Percentiles rank a stretch among this genome's conserved stretches.
Evolutionary conservation across 306 rosid species (phyloP).

Genomic region (Acacia acuminata): DNA sequence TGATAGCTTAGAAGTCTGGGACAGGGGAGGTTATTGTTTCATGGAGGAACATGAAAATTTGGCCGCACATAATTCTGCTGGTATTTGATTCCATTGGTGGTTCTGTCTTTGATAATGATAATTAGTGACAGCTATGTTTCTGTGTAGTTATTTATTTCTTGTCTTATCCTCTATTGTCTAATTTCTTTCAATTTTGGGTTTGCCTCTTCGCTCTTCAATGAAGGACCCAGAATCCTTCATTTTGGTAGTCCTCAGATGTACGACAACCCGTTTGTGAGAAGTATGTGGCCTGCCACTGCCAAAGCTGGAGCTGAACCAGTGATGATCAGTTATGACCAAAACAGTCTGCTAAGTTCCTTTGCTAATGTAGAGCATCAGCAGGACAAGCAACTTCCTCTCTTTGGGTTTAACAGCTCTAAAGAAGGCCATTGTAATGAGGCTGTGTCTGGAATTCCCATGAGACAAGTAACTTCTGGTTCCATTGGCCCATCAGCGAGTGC

Average conservation of each 20-base stretch:
- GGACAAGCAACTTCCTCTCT: conserved; percentile 46
- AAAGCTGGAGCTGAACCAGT: conserved; percentile 51
- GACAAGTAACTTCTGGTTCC: conserved; percentile 30
- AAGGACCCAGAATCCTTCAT: conserved; percentile 89
- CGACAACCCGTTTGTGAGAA: conserved; percentile 46
- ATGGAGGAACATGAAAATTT: conserved; percentile 20
- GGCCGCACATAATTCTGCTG: conserved; percentile 17
- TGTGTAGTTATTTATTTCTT: conserved; percentile 3
- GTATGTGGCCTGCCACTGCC: conserved; percentile 53
- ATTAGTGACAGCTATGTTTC: neutral
- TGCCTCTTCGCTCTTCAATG: conserved; percentile 25
- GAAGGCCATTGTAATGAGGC: conserved; percentile 32
- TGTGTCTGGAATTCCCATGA: conserved; percentile 27
- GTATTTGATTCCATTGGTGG: neutral
- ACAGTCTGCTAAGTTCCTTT: conserved; percentile 29
- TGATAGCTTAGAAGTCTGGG: neutral
- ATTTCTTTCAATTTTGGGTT: conserved; percentile 21
- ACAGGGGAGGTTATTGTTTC: neutral
- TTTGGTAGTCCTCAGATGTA: conserved; percentile 68
- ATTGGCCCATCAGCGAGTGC: conserved; percentile 39
- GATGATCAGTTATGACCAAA: conserved; percentile 42
- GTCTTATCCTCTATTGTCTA: neutral
- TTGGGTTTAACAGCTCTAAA: conserved; percentile 46
- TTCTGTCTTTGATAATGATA: conserved; percentile 12
- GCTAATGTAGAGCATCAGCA: conserved; percentile 27